Percentiles rank a stretch among this genome's conserved stretches.
Evolutionary conservation across 305 asterid genomes (phyloP).

Genomic region (Ruellia speciosa): DNA sequence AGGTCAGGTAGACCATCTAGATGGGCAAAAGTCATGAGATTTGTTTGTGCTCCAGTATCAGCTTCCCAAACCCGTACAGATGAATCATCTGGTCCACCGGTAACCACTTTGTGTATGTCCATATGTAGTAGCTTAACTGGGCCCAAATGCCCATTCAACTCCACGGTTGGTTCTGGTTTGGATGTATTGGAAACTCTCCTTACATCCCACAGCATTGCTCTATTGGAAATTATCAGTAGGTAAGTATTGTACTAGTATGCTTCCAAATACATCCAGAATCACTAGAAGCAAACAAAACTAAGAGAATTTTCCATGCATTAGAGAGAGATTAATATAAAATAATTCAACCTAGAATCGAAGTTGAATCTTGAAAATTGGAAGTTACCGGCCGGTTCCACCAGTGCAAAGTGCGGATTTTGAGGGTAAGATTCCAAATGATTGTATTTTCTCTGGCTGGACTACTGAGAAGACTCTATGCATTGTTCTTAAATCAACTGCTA

Average conservation of each 20-base stretch:
- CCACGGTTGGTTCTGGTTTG: slow-evolving; percentile 34
- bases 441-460: slow-evolving; percentile 27
- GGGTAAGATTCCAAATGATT: slow-evolving; percentile 56
- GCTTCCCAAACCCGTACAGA: slow-evolving; percentile 54
- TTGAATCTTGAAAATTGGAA: too few relatives aligned
- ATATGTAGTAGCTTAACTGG: slow-evolving; percentile 42
- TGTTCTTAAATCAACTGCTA: slow-evolving; percentile 62
- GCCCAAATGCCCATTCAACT: slow-evolving; percentile 50
- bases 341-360: too few relatives aligned
- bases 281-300: not conserved
- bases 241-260: not conserved
- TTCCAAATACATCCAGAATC: too few relatives aligned
- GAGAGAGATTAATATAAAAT: too few relatives aligned
- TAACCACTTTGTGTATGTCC: slow-evolving; percentile 60
- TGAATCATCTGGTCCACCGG: slow-evolving; percentile 52
- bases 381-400: slow-evolving; percentile 57
- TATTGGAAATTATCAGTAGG: slow-evolving; percentile 20
- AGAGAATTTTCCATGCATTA: not conserved
- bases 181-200: slow-evolving; percentile 34
- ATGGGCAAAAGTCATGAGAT: slow-evolving; percentile 29
- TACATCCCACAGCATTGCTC: slow-evolving; percentile 65
- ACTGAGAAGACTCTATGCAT: slow-evolving; percentile 46
- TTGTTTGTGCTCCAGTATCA: slow-evolving; percentile 32
- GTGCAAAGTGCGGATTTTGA: slow-evolving; percentile 55
- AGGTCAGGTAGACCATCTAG: not conserved